Conservation (phyloP, 768 basidiomycete genomes). For the Rhizopogon vesiculosus region DNA sequence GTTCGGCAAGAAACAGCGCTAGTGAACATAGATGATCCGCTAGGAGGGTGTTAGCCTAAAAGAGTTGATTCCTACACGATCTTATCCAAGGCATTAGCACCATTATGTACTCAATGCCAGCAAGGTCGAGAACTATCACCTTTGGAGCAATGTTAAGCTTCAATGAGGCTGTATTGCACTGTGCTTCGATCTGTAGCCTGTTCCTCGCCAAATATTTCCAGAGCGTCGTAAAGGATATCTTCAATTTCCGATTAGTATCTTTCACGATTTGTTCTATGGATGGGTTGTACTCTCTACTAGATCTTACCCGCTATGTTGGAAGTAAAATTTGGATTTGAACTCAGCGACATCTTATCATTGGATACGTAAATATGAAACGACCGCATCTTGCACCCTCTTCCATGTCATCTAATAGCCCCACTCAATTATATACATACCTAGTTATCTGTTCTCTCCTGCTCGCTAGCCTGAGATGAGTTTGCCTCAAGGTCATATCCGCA, state of each 20-base stretch:
- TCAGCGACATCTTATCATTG: background rate
- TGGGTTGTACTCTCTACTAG: background rate
- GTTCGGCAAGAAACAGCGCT: constrained; percentile 59
- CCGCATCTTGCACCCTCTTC: no score
- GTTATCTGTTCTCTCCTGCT: no score
- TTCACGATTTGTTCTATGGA: background rate
- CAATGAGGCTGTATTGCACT: constrained; percentile 50
- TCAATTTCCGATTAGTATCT: constrained; percentile 23
- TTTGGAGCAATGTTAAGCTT: constrained; percentile 53
- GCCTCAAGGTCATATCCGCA: background rate
- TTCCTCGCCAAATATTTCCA: constrained; percentile 46
- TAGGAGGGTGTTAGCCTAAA: constrained; percentile 62
- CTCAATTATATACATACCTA: no score
- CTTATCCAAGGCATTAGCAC: background rate
- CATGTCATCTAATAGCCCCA: no score
- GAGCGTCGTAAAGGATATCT: constrained; percentile 50
- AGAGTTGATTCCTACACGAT: constrained; percentile 34
- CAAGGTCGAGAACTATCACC: constrained; percentile 27
- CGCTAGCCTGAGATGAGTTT: background rate
- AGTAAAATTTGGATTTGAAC: background rate
- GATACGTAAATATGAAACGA: background rate
- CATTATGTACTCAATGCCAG: background rate
- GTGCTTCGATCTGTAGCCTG: constrained; percentile 36
- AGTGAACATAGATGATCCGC: constrained; percentile 76
- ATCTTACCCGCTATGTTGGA: background rate